Conservation (phyloP, 1,284 basidiomycete genomes). For the Malassezia japonica region DNA sequence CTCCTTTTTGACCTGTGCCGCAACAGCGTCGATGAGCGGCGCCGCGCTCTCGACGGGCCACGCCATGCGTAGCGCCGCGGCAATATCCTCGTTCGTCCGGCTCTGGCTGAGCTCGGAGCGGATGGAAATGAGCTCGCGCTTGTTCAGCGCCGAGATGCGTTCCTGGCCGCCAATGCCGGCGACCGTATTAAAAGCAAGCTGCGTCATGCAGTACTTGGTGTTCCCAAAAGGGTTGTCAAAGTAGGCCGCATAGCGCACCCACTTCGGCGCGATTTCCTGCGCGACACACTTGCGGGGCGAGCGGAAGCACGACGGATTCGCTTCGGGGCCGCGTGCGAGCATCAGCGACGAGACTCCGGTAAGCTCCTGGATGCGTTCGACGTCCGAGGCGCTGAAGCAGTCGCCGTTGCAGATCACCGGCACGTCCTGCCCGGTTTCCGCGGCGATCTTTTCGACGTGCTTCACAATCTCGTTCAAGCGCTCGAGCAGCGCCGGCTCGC, state of each 20-base stretch:
- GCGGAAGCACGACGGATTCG: conserved; percentile 81
- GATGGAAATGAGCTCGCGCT: conserved; percentile 8
- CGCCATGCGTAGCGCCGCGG: not conserved
- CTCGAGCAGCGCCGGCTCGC: conserved; percentile 68
- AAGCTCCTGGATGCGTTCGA: conserved; percentile 59
- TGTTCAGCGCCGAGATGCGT: conserved; percentile 7
- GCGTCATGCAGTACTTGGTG: conserved; percentile 77
- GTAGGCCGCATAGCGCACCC: conserved; percentile 29
- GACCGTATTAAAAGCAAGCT: conserved; percentile 41
- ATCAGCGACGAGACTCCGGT: conserved; percentile 78
- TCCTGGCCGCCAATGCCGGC: conserved; percentile 5
- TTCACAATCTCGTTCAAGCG: conserved; percentile 75
- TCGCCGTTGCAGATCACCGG: conserved; percentile 92
- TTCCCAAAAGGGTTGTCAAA: conserved; percentile 65
- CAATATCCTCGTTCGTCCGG: conserved; percentile 13
- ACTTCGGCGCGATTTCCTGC: conserved; percentile 35
- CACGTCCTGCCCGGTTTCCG: conserved; percentile 54
- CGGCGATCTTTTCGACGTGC: conserved; percentile 59
- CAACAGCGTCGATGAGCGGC: not conserved
- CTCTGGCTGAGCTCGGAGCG: conserved; percentile 3
- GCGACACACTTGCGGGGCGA: conserved; percentile 40
- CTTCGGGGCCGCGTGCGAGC: conserved; percentile 88
- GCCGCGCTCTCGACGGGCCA: conserved; percentile 5
- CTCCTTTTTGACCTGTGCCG: not conserved
- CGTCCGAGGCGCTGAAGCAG: conserved; percentile 69